These are phyloP conservation scores for Haplosporangium gracile DNA, from an alignment of 192 early-diverging fungal species.

Conservation along the genomic window DNA sequence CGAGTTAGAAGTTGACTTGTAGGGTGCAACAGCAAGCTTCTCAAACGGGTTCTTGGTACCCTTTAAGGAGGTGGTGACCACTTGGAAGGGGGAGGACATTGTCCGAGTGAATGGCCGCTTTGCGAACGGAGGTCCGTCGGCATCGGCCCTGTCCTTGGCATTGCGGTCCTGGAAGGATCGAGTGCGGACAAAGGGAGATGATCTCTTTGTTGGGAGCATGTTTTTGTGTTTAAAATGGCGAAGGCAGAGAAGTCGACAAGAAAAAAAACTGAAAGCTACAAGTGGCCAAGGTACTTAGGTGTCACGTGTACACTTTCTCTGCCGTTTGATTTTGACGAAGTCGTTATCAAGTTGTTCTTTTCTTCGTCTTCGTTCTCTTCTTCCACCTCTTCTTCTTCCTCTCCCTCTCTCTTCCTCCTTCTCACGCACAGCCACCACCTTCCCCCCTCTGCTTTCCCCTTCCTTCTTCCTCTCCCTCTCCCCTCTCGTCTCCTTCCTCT, in stretches of 20 bases:
- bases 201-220: conserved; percentile 38
- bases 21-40: conserved; percentile 8
- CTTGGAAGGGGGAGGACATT: conserved; percentile 47
- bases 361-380: too few species aligned
- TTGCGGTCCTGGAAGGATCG: conserved; percentile 27
- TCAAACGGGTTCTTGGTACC: conserved; percentile 44
- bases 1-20: not conserved
- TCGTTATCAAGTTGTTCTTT: too few species aligned
- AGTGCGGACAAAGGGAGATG: conserved; percentile 33
- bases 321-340: too few species aligned
- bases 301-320: not conserved
- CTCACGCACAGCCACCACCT: too few species aligned
- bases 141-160: not conserved
- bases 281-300: not conserved
- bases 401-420: not conserved
- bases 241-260: not conserved
- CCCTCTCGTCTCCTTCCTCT: not conserved
- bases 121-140: conserved; percentile 23
- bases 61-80: conserved; percentile 27
- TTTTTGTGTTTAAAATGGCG: not conserved
- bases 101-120: conserved; percentile 39
- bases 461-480: not conserved
- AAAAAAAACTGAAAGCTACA: not conserved
- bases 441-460: not conserved
- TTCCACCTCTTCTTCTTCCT: not conserved